phyloP scores from a whole-genome alignment of 2,329 filamentous ascomycete genomes.

The Neonectria sp. region DNA sequence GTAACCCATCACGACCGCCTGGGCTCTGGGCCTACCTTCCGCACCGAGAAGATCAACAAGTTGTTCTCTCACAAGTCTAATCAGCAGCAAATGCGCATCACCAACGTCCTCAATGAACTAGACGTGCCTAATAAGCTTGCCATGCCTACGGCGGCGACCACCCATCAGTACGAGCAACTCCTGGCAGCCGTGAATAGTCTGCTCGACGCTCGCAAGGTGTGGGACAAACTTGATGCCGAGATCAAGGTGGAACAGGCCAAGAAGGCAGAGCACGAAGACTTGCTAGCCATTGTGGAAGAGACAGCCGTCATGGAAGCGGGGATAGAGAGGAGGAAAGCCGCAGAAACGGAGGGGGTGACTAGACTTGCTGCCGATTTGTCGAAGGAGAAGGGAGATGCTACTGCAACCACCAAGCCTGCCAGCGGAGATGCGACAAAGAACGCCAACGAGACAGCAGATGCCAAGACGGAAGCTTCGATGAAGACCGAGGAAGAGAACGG shows the following conservation, averaged over 20 bases:
- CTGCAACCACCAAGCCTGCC: conserved; percentile 15
- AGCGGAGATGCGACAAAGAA: conserved; percentile 41
- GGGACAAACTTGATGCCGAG: conserved; percentile 83
- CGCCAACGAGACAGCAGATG: conserved; percentile 24
- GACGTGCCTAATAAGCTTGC: conserved; percentile 78
- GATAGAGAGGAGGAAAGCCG: conserved; percentile 24
- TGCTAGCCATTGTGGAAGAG: conserved; percentile 27
- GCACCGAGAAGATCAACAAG: conserved; percentile 86
- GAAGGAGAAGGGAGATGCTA: conserved; percentile 44
- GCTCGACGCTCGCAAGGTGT: conserved; percentile 80
- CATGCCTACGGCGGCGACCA: conserved; percentile 82
- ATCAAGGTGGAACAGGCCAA: conserved; percentile 73
- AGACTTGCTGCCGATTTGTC: conserved; percentile 7
- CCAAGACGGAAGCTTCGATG: conserved; percentile 22
- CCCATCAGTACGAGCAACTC: conserved; percentile 79
- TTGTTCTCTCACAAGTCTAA: conserved; percentile 83
- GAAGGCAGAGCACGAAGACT: conserved; percentile 67
- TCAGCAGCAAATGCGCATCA: conserved; percentile 82
- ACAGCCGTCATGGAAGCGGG: conserved; percentile 36
- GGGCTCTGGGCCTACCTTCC: conserved; percentile 89
- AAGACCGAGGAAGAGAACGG: conserved; percentile 39
- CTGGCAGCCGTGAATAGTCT: conserved; percentile 77
- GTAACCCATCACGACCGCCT: conserved; percentile 89
- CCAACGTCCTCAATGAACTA: conserved; percentile 79
- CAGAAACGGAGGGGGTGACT: neutral